These are phyloP conservation scores for Pulveroboletus sp. DNA, from an alignment of 768 basidiomycete species.

Conservation along the genomic window DNA sequence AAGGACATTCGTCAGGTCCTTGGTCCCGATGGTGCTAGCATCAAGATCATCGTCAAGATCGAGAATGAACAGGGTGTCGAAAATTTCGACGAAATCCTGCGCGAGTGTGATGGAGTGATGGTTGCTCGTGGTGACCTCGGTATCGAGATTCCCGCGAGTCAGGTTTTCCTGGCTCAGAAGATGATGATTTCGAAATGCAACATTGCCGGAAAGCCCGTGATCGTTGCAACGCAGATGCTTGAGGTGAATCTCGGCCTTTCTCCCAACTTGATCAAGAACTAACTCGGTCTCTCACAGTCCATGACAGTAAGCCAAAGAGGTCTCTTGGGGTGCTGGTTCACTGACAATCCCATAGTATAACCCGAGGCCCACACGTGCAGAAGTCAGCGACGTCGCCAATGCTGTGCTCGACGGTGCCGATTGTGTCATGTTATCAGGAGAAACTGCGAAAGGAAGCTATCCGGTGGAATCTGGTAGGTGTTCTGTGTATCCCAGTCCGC, in stretches of 20 bases:
- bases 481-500: neutral
- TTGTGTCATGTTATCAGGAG: slow-evolving; percentile 99
- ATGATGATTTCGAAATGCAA: slow-evolving; percentile 99
- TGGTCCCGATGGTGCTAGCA: slow-evolving; percentile 89
- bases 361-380: slow-evolving; percentile 96
- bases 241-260: slow-evolving; percentile 51
- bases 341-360: slow-evolving; percentile 67
- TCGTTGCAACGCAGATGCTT: slow-evolving; percentile 99
- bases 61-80: slow-evolving; percentile 99
- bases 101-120: slow-evolving; percentile 97
- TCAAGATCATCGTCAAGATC: slow-evolving; percentile 99
- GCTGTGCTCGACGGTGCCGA: slow-evolving; percentile 98
- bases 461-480: slow-evolving; percentile 86
- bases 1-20: slow-evolving; percentile 88
- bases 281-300: slow-evolving; percentile 46
- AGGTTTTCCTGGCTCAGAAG: slow-evolving; percentile 99
- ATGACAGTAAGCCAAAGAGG: slow-evolving; percentile 67
- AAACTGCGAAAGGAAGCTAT: slow-evolving; percentile 97
- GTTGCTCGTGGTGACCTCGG: slow-evolving; percentile 99
- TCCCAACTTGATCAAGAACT: slow-evolving; percentile 4
- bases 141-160: slow-evolving; percentile 99
- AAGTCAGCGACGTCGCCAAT: slow-evolving; percentile 98
- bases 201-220: slow-evolving; percentile 95
- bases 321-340: neutral
- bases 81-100: slow-evolving; percentile 98